These are phyloP conservation scores for Eutrema salsugineum DNA, from an alignment of 441 rosid genomes.

Conservation along the genomic window DNA sequence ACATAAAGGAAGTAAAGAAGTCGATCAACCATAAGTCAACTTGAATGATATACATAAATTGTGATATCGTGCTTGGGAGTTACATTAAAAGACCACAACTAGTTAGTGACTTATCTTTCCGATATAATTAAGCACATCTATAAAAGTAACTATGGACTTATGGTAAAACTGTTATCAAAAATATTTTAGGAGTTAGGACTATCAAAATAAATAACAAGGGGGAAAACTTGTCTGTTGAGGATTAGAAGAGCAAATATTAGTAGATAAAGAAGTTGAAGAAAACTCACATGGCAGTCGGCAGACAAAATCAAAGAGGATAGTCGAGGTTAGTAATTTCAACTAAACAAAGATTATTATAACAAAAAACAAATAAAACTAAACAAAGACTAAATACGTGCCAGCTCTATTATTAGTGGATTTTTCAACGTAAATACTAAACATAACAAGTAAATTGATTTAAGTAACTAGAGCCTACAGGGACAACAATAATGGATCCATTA, in stretches of 20 bases:
- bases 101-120: neutral
- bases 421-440: neutral
- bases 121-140: neutral
- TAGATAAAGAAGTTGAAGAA: neutral
- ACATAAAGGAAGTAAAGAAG: no score
- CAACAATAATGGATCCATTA: neutral
- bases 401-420: neutral
- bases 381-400: neutral
- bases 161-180: no score
- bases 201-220: no score
- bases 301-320: neutral
- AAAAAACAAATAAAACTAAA: no score
- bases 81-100: slow-evolving; percentile 4
- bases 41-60: no score
- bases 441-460: neutral
- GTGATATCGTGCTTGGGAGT: slow-evolving; percentile 1
- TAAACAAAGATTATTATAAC: neutral
- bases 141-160: no score
- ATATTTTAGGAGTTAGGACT: no score
- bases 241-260: no score
- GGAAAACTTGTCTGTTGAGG: no score
- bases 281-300: neutral
- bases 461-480: neutral
- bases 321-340: neutral
- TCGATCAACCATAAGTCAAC: no score